Base-by-base conservation (phyloP, 257 asterid species). In the Haberlea rhodopensis region DNA sequence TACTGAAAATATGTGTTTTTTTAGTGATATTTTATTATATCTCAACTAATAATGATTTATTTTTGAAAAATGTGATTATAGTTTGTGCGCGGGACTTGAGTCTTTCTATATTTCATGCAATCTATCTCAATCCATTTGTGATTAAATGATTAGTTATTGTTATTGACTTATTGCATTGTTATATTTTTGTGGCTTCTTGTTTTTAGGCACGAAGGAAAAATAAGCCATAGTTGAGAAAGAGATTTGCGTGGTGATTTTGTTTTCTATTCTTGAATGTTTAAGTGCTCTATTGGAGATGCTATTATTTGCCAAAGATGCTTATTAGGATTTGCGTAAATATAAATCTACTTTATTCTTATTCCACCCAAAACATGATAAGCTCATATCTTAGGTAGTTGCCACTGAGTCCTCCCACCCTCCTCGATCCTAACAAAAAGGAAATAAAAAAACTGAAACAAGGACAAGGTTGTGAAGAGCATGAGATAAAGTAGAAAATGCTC, bases 181-280 rank as follows among this genome's bases (percentile, higher is more conserved):
- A n/a, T n/a, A n/a, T n/a, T n/a, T n/a, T n/a, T n/a, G n/a, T n/a
- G n/a, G n/a, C n/a, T n/a, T n/a, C n/a, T 62, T 19, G 29, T 60
- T 57, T 68, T 34, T 57, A 53, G 61, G 28, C 46, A 25, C 24
- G 4, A 37, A 15, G 49, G 37, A 58, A 57, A 61, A 66, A 32
- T 54, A 66, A 55, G 68, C 51, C 37, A 57, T 56, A 37, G 56
- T 57, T 63, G 56, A 52, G 46, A 71, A 63, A 46, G 55, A 43
- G 57, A 24, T 21, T 27, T 18, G 49, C 27, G 10, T 57, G 56
- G 34, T 55, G 25, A 20, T 48, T 15, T 15, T 24, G 0, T 29
- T 27, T 8, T 40, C 1, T 27, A 63, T 24, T 26, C 43, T 21
- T 6, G 20, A 34, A 43, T 48, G 27, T 51, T 20, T 52, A 3